Conservation (phyloP, 2,329 filamentous ascomycete species). For the Mollisiaceae sp. region DNA sequence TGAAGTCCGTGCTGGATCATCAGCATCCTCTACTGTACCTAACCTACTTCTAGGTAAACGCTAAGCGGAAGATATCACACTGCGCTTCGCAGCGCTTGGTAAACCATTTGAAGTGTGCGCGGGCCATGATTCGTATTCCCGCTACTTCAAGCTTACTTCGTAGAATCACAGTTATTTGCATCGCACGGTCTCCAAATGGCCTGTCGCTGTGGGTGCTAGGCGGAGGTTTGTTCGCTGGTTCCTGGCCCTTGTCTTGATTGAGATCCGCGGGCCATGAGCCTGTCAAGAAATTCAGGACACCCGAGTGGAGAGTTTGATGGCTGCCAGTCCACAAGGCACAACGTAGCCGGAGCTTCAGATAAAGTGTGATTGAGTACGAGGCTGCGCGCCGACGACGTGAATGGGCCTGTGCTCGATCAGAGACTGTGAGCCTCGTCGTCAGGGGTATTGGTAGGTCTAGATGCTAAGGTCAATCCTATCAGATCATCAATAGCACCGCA, state of each 20-base stretch:
- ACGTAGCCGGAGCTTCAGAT: slow-evolving; percentile 18
- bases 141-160: not conserved
- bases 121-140: slow-evolving; percentile 4
- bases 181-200: not conserved
- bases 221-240: slow-evolving; percentile 22
- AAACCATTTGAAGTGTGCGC: not conserved
- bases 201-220: not conserved
- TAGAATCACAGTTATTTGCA: slow-evolving; percentile 4
- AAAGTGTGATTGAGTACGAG: slow-evolving; percentile 22
- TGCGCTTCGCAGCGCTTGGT: slow-evolving; percentile 15
- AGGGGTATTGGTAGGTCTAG: slow-evolving; percentile 1
- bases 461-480: not conserved
- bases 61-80: slow-evolving; percentile 7
- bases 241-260: slow-evolving; percentile 11
- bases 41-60: no score
- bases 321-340: slow-evolving; percentile 20
- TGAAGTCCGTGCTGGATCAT: not conserved
- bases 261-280: slow-evolving; percentile 32
- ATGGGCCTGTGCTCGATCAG: slow-evolving; percentile 27
- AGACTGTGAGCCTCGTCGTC: slow-evolving; percentile 15
- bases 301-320: slow-evolving; percentile 30
- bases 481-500: not conserved
- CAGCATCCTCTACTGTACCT: no score
- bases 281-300: slow-evolving; percentile 34
- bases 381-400: slow-evolving; percentile 20